Evolutionary conservation across 495 filamentous ascomycete species (phyloP), one percentile per base, ranked within the genome.

Genomic region (Pyrenula massariospora): DNA sequence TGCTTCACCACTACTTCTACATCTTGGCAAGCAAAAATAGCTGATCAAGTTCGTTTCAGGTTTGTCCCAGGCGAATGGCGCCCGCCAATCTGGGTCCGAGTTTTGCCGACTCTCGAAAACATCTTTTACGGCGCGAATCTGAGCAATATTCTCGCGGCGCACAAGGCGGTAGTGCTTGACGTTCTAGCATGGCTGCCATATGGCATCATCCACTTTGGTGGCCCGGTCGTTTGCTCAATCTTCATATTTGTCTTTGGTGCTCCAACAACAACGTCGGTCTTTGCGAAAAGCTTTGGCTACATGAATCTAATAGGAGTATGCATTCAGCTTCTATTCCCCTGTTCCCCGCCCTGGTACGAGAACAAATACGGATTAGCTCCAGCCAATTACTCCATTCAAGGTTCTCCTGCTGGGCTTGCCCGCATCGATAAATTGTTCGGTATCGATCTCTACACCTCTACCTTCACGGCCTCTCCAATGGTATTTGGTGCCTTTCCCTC

Each of bases 401-500:
- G 91, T 24, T 88, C 87, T 57, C 87, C 92, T 0, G 91, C 91
- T 22, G 91, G 92, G 48, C 76, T 96, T 64, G 87, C 85, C 60
- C 81, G 89, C n/a, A 86, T 95, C 57, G 92, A 96, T 73, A 77
- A 86, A 70, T 76, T 95, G 5, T 81, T 96, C 51, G 91, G 92
- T 25, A 79, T 94, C 63, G 87, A 95, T 60, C 78, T 96, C 66
- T 96, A 96, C 76, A 95, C 89, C 19, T 89, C 90, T 0, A 84
- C 75, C 53, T 96, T 96, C 74, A 87, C 78, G 22, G 89, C 88
- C 48, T 91, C 90, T 0, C 91, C 91, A 1, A 72, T 96, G 59
- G 91, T 95, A 8, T 96, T 96, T 64, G 91, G 92, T 48, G 91
- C 91, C 36, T 96, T 96, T 76, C 91, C 91, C 20, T 92, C 87